Evolutionary conservation across 1,284 basidiomycete genomes (phyloP).

Genomic region (Irpex rosettiformis): DNA sequence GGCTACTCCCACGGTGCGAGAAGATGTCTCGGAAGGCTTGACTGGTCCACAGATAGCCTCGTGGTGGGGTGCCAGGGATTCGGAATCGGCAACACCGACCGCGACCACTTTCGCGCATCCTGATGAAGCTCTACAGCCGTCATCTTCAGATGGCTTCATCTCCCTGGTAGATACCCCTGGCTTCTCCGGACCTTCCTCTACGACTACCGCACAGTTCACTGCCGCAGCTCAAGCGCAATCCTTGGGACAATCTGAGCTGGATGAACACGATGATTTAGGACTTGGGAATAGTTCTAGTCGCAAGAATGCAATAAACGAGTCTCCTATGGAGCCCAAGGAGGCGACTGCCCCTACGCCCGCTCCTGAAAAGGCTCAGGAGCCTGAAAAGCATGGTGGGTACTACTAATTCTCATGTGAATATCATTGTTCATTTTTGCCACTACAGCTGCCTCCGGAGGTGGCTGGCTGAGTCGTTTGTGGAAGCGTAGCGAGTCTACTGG

Average conservation of each 20-base stretch:
- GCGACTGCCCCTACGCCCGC: slow-evolving; percentile 10
- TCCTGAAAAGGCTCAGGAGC: slow-evolving; percentile 23
- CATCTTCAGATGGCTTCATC: slow-evolving; percentile 67
- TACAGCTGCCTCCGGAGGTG: slow-evolving; percentile 36
- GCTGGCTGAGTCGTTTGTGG: slow-evolving; percentile 84
- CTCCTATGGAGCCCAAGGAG: slow-evolving; percentile 10
- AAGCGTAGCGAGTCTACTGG: slow-evolving; percentile 55
- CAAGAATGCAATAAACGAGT: slow-evolving; percentile 15
- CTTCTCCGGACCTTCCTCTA: slow-evolving; percentile 21
- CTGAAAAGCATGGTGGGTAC: slow-evolving; percentile 29
- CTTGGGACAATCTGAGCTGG: slow-evolving; percentile 22
- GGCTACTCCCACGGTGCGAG: not conserved
- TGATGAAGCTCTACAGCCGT: slow-evolving; percentile 33
- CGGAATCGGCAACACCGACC: slow-evolving; percentile 59
- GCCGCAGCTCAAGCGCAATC: slow-evolving; percentile 21
- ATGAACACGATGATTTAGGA: slow-evolving; percentile 83
- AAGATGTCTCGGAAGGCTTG: slow-evolving; percentile 26
- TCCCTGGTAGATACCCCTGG: slow-evolving; percentile 79
- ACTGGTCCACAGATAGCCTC: slow-evolving; percentile 32
- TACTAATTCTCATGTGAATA: not conserved
- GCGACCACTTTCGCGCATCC: slow-evolving; percentile 58
- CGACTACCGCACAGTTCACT: slow-evolving; percentile 14
- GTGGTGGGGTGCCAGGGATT: slow-evolving; percentile 65
- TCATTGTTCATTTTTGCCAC: not conserved
- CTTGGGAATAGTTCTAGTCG: slow-evolving; percentile 66